Percentiles rank a stretch among this genome's conserved stretches.
Evolutionary conservation across 306 rosid species (phyloP).

Genomic region (Astragalus membranaceus): DNA sequence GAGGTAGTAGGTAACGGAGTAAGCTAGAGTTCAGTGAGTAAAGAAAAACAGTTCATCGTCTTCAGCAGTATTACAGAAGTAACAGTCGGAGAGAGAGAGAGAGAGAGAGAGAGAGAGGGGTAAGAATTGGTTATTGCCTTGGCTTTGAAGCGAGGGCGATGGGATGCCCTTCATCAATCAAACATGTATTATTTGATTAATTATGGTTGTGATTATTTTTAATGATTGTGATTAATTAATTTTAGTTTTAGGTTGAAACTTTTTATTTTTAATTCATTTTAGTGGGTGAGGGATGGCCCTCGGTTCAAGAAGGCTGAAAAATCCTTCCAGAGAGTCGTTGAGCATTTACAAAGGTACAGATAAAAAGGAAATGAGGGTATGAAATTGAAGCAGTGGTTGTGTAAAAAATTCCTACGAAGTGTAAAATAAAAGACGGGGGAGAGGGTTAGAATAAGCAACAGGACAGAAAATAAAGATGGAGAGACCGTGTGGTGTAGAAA

Average conservation of each 20-base stretch:
- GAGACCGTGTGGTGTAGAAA: not conserved
- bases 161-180: constrained; percentile 36
- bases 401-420: too few species aligned
- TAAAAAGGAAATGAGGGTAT: constrained; percentile 4
- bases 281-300: too few species aligned
- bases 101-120: not conserved
- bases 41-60: constrained; percentile 12
- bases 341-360: too few species aligned
- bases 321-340: too few species aligned
- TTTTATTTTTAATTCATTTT: too few species aligned
- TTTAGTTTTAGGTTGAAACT: constrained; percentile 1
- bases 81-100: not conserved
- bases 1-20: constrained; percentile 2
- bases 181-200: constrained; percentile 10
- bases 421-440: too few species aligned
- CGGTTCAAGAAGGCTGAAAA: too few species aligned
- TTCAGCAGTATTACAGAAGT: constrained; percentile 7
- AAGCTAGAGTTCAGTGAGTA: constrained; percentile 14
- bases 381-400: not conserved
- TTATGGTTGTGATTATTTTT: not conserved
- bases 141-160: constrained; percentile 82
- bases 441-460: too few species aligned
- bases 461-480: too few species aligned
- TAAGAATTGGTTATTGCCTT: constrained; percentile 22
- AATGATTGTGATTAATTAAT: too few species aligned